Conservation (phyloP, 805 yeast genomes). For the Lipomyces starkeyi region DNA sequence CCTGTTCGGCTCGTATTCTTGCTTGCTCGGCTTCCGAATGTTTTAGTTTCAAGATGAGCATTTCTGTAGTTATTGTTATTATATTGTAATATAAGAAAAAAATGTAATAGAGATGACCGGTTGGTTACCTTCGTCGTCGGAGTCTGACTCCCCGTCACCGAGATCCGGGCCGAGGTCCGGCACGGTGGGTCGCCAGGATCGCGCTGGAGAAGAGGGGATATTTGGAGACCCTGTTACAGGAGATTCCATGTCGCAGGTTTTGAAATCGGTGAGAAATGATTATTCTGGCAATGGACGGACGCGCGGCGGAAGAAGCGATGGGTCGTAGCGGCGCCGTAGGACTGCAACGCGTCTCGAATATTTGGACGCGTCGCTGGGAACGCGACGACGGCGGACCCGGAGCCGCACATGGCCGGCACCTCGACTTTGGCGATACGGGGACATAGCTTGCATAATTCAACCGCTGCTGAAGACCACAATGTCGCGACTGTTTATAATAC, state of each 20-base stretch:
- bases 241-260: background rate
- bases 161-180: background rate
- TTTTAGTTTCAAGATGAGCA: constrained; percentile 5
- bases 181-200: background rate
- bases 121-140: background rate
- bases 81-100: background rate
- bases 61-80: background rate
- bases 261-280: background rate
- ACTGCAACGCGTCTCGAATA: too few relatives aligned
- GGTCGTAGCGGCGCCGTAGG: too few relatives aligned
- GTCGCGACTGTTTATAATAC: constrained; percentile 16
- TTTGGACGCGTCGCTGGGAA: too few relatives aligned
- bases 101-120: background rate
- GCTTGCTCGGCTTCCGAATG: constrained; percentile 17
- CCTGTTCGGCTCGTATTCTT: constrained; percentile 20
- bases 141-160: background rate
- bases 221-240: background rate
- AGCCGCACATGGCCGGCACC: too few relatives aligned
- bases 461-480: constrained; percentile 2
- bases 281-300: too few relatives aligned
- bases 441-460: background rate
- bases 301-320: too few relatives aligned
- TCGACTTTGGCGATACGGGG: too few relatives aligned
- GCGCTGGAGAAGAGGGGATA: background rate
- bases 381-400: too few relatives aligned